Evolutionary conservation across 164 flowering plant genomes (phyloP).

Genomic region (Berberis thunbergii): DNA sequence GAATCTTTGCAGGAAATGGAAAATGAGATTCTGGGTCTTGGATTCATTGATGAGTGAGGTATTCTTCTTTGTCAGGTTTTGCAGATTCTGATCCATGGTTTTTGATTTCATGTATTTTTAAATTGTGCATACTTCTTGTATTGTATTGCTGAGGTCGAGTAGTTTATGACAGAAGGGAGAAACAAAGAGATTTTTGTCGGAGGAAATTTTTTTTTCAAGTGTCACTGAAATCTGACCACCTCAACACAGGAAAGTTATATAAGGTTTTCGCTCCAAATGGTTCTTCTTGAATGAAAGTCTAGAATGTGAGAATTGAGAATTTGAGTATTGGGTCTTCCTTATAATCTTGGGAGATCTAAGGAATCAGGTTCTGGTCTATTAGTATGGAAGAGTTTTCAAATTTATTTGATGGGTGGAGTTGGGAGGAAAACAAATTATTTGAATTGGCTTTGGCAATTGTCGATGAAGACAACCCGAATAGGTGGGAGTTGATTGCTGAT

Average conservation of each 20-base stretch:
- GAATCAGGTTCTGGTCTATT: background rate
- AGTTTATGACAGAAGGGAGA: conserved; percentile 13
- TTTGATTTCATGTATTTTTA: background rate
- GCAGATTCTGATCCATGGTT: conserved; percentile 5
- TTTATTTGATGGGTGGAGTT: conserved; percentile 43
- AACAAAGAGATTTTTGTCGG: conserved; percentile 2
- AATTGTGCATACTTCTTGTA: conserved; percentile 10
- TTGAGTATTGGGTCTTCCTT: conserved; percentile 18
- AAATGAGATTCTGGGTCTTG: no score
- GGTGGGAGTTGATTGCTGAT: conserved; percentile 57
- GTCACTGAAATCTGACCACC: background rate
- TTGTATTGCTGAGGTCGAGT: conserved; percentile 9
- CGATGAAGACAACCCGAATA: conserved; percentile 42
- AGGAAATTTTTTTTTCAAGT: conserved; percentile 10
- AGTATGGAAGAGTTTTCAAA: conserved; percentile 25
- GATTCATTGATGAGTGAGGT: no score
- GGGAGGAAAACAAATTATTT: conserved; percentile 75
- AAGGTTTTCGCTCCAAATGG: background rate
- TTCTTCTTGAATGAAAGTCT: background rate
- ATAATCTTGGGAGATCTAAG: conserved; percentile 8
- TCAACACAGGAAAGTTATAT: conserved; percentile 1
- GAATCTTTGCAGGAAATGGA: no score
- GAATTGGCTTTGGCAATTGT: conserved; percentile 62
- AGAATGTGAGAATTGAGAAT: conserved; percentile 20
- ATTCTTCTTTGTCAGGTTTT: no score